Percentiles rank a stretch among this genome's conserved stretches.
Evolutionary conservation across 2,329 filamentous ascomycete genomes (phyloP).

Genomic region (Paraphaeosphaeria sporulosa): DNA sequence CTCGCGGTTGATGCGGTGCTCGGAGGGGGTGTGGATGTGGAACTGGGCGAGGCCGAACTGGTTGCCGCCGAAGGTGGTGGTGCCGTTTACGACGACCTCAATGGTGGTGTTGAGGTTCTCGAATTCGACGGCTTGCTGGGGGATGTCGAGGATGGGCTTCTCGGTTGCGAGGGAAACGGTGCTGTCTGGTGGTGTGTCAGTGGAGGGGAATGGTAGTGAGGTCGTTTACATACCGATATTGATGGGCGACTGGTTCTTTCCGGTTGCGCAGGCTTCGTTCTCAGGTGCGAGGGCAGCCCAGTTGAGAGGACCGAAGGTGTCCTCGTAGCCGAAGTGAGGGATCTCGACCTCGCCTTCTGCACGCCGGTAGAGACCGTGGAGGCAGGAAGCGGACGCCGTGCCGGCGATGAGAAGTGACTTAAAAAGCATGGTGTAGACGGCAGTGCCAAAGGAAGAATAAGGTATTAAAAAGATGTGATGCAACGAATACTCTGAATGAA

Average conservation of each 20-base stretch:
- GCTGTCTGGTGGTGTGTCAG: slow-evolving; percentile 30
- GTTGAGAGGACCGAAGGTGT: slow-evolving; percentile 58
- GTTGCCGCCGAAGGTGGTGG: slow-evolving; percentile 50
- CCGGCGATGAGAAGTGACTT: slow-evolving; percentile 40
- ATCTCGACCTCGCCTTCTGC: slow-evolving; percentile 39
- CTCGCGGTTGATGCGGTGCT: slow-evolving; percentile 62
- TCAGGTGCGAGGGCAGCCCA: slow-evolving; percentile 58
- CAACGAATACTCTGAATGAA: not conserved
- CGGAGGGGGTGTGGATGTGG: slow-evolving; percentile 68
- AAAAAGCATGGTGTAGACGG: slow-evolving; percentile 39
- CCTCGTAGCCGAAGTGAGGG: slow-evolving; percentile 53
- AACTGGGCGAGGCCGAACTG: slow-evolving; percentile 61
- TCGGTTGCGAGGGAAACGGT: slow-evolving; percentile 39
- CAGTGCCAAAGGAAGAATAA: not conserved
- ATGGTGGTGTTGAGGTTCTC: slow-evolving; percentile 67
- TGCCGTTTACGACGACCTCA: slow-evolving; percentile 63
- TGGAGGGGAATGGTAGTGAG: not conserved
- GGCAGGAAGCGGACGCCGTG: slow-evolving; percentile 50
- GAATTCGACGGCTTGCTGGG: slow-evolving; percentile 56
- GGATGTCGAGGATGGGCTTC: slow-evolving; percentile 48
- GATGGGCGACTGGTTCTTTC: slow-evolving; percentile 64
- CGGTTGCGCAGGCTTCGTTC: slow-evolving; percentile 58
- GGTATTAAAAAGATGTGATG: not conserved
- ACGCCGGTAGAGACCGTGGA: slow-evolving; percentile 52
- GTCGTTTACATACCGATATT: slow-evolving; percentile 52